Conservation (phyloP, 768 basidiomycete species). For the Tulasnella sp. region DNA sequence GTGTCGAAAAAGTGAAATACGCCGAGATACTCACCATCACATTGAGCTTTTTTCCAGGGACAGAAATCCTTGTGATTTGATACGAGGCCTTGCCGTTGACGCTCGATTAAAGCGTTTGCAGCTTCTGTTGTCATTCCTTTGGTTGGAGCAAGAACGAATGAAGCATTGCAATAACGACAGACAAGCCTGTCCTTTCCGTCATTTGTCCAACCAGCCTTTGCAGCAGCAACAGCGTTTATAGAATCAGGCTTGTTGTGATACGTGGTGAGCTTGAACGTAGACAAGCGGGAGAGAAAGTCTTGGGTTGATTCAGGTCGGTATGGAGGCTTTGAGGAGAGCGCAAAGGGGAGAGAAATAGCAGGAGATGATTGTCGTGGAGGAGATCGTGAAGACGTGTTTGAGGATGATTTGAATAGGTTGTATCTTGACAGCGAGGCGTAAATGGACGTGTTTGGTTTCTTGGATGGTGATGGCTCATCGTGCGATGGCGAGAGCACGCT, state of each 20-base stretch:
- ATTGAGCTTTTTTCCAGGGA: slow-evolving; percentile 72
- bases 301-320: slow-evolving; percentile 67
- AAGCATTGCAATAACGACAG: slow-evolving; percentile 15
- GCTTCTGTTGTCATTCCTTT: slow-evolving; percentile 17
- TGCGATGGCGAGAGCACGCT: slow-evolving; percentile 25
- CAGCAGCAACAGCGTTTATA: slow-evolving; percentile 67
- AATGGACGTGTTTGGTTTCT: slow-evolving; percentile 41
- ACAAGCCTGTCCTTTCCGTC: slow-evolving; percentile 27
- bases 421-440: slow-evolving; percentile 74
- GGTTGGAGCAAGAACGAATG: slow-evolving; percentile 15
- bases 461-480: slow-evolving; percentile 32
- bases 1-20: slow-evolving; percentile 1
- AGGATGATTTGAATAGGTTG: slow-evolving; percentile 14
- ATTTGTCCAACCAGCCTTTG: slow-evolving; percentile 74
- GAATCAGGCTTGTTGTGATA: slow-evolving; percentile 64
- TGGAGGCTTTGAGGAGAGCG: slow-evolving; percentile 22
- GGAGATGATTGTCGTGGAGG: slow-evolving; percentile 26
- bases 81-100: slow-evolving; percentile 52
- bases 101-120: slow-evolving; percentile 58
- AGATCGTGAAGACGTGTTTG: slow-evolving; percentile 44
- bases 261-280: slow-evolving; percentile 66
- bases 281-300: slow-evolving; percentile 59
- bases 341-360: slow-evolving; percentile 22
- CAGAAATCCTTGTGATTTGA: slow-evolving; percentile 68
- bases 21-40: slow-evolving; percentile 44